Conservation (phyloP, 2,329 filamentous ascomycete genomes). For the Metarhizium rileyi region DNA sequence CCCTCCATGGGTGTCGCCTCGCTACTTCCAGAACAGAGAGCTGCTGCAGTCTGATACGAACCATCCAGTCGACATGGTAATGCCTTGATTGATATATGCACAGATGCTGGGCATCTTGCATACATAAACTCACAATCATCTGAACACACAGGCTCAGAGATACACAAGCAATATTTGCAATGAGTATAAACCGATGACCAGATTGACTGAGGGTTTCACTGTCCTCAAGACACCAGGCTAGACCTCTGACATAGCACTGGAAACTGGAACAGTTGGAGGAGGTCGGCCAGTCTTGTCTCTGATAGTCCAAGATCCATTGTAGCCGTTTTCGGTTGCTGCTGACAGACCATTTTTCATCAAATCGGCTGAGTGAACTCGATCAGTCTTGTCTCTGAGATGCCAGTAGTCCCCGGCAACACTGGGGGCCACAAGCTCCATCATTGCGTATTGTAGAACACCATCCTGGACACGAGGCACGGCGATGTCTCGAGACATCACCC, state of each 20-base stretch:
- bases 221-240: constrained; percentile 2
- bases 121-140: constrained; percentile 4
- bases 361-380: constrained; percentile 5
- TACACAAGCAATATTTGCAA: neutral
- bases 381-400: constrained; percentile 20
- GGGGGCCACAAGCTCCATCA: constrained; percentile 35
- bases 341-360: constrained; percentile 5
- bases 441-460: constrained; percentile 36
- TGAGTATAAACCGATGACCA: neutral
- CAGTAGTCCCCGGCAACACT: constrained; percentile 28
- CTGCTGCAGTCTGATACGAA: neutral
- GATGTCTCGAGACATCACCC: constrained; percentile 29
- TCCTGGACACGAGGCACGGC: constrained; percentile 35
- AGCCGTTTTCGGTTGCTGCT: constrained; percentile 6
- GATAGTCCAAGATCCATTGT: constrained; percentile 24
- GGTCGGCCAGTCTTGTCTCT: constrained; percentile 11
- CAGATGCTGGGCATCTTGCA: constrained; percentile 1
- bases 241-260: constrained; percentile 5
- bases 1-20: neutral
- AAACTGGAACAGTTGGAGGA: constrained; percentile 8
- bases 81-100: neutral
- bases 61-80: neutral
- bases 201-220: neutral
- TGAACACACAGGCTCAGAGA: neutral
- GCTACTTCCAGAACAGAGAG: no score